Evolutionary conservation across 305 asterid species (phyloP).

Genomic region (Fraxinus nigra): DNA sequence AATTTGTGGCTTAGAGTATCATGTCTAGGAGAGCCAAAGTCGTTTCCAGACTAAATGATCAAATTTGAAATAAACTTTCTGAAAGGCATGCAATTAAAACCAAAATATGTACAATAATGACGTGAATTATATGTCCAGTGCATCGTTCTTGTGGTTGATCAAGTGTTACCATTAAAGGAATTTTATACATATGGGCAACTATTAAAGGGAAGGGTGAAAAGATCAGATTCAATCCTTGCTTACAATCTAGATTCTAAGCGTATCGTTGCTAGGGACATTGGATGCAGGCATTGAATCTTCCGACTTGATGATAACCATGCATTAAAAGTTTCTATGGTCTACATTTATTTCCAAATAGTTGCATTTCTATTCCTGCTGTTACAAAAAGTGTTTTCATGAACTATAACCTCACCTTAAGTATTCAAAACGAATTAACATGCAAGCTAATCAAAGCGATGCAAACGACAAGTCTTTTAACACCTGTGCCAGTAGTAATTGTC

Average conservation of each 20-base stretch:
- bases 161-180: neutral
- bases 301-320: neutral
- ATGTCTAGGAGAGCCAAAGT: neutral
- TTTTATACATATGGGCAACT: neutral
- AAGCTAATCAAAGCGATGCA: neutral
- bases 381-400: neutral
- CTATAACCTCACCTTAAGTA: neutral
- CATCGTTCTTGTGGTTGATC: neutral
- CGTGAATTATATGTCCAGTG: neutral
- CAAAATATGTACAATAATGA: neutral
- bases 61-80: neutral
- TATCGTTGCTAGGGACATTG: neutral
- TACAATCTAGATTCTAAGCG: neutral
- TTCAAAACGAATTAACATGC: neutral
- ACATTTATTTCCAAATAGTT: neutral
- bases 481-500: neutral
- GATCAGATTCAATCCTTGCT: neutral
- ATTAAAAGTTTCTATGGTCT: neutral
- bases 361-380: neutral
- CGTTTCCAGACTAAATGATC: neutral
- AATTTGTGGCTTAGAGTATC: neutral
- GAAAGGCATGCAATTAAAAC: neutral
- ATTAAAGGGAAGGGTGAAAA: neutral
- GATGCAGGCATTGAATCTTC: neutral
- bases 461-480: neutral